Evolutionary conservation across 2,329 filamentous ascomycete genomes (phyloP).

Genomic region (Fusarium nygamai): DNA sequence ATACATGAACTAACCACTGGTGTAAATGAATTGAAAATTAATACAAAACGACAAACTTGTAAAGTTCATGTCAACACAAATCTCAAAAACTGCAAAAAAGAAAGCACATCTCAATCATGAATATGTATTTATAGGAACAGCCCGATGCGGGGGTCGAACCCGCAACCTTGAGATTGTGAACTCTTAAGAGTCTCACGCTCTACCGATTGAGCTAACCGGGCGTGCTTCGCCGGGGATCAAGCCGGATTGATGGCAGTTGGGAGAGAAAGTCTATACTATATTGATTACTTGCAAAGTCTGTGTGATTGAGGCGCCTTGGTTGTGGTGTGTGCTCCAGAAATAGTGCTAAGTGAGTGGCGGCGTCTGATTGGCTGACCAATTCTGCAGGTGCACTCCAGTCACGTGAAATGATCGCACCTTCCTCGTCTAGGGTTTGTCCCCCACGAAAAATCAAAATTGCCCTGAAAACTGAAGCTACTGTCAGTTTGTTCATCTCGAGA

Average conservation of each 20-base stretch:
- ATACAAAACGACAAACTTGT: neutral
- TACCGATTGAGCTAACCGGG: conserved; percentile 56
- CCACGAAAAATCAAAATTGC: conserved; percentile 39
- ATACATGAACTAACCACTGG: accelerated
- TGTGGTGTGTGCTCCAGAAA: neutral
- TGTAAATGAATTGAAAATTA: accelerated
- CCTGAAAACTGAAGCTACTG: conserved; percentile 28
- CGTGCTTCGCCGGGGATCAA: conserved; percentile 60
- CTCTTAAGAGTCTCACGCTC: conserved; percentile 73
- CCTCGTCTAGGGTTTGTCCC: conserved; percentile 53
- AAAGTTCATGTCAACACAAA: neutral
- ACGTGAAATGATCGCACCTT: conserved; percentile 45
- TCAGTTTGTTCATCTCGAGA: conserved; percentile 48
- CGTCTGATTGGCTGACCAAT: conserved; percentile 2
- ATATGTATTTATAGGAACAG: conserved; percentile 49
- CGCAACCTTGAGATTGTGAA: conserved; percentile 63
- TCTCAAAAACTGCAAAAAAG: conserved; percentile 6
- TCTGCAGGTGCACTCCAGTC: conserved; percentile 21
- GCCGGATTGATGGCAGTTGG: conserved; percentile 14
- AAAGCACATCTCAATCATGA: conserved; percentile 41
- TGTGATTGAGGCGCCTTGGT: neutral
- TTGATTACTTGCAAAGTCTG: neutral
- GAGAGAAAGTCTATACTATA: accelerated
- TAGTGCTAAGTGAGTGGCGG: neutral
- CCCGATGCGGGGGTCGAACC: conserved; percentile 62